These are phyloP conservation scores for Dactylonectria estremocensis DNA, from an alignment of 2,329 filamentous ascomycete genomes.

Conservation along the genomic window DNA sequence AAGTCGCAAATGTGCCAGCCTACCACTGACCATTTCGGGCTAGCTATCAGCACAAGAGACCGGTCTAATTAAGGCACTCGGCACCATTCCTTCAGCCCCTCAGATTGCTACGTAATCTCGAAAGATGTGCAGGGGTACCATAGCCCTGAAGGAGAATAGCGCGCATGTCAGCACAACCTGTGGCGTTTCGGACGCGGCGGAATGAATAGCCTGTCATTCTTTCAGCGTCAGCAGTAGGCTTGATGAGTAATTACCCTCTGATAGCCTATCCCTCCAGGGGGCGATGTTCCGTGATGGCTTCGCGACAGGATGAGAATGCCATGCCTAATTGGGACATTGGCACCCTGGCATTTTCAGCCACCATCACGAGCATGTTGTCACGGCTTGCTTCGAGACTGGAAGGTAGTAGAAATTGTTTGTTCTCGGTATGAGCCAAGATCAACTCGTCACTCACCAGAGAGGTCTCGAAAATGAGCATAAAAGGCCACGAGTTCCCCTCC, in stretches of 20 bases:
- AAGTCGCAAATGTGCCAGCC: not conserved
- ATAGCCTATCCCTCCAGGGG: not conserved
- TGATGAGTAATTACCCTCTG: too few species aligned
- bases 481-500: not conserved
- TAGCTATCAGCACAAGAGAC: too few species aligned
- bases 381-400: too few species aligned
- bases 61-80: constrained; percentile 8
- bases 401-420: too few species aligned
- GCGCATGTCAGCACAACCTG: not conserved
- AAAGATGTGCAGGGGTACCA: constrained; percentile 14
- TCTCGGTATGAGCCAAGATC: too few species aligned
- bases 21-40: too few species aligned
- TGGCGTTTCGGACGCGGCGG: not conserved
- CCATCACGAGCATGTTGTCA: not conserved
- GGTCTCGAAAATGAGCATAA: not conserved
- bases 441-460: not conserved
- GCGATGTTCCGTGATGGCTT: not conserved
- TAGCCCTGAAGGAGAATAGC: constrained; percentile 16
- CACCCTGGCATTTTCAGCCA: constrained; percentile 13
- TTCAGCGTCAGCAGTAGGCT: too few species aligned
- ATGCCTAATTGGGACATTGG: constrained; percentile 18
- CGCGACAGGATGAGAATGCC: not conserved
- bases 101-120: not conserved
- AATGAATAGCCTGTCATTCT: not conserved
- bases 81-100: not conserved